Conservation (phyloP, 257 asterid genomes). For the Thymus quinquecostatus region DNA sequence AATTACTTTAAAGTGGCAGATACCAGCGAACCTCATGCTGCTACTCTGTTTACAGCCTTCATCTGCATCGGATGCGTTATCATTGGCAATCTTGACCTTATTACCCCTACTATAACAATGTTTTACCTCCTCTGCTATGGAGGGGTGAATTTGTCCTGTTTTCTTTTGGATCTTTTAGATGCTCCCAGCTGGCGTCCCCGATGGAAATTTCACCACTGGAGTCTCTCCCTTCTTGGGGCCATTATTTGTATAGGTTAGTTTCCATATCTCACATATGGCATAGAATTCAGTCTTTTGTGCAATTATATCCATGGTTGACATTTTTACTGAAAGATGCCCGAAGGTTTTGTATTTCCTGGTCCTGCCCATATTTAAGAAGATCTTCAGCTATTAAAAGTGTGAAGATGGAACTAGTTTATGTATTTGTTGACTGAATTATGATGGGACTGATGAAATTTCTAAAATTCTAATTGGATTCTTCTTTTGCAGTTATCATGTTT, state of each 20-base stretch:
- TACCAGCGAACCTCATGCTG: constrained; percentile 85
- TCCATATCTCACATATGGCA: constrained; percentile 8
- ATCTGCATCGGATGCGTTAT: constrained; percentile 88
- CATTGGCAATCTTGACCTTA: constrained; percentile 93
- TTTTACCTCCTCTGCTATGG: constrained; percentile 95
- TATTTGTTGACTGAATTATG: constrained; percentile 1
- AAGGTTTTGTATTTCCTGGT: constrained; percentile 4
- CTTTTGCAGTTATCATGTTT: constrained; percentile 88
- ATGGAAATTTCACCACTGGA: constrained; percentile 99
- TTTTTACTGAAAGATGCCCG: neutral
- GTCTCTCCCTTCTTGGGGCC: constrained; percentile 98
- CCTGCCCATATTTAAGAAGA: neutral
- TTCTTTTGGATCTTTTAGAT: constrained; percentile 95
- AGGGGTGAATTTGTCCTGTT: constrained; percentile 96
- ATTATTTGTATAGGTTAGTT: constrained; percentile 77
- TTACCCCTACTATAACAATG: constrained; percentile 97
- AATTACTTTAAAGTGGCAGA: constrained; percentile 93
- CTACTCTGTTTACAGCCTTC: constrained; percentile 94
- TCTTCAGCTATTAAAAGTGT: neutral
- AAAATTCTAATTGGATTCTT: constrained; percentile 21
- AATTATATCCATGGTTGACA: constrained; percentile 5
- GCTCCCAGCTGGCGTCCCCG: constrained; percentile 99
- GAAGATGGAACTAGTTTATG: neutral
- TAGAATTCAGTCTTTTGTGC: constrained; percentile 10
- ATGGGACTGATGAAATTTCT: neutral